These are phyloP conservation scores for Acidiella bohemica DNA, from an alignment of 495 filamentous ascomycete genomes.

Conservation along the genomic window DNA sequence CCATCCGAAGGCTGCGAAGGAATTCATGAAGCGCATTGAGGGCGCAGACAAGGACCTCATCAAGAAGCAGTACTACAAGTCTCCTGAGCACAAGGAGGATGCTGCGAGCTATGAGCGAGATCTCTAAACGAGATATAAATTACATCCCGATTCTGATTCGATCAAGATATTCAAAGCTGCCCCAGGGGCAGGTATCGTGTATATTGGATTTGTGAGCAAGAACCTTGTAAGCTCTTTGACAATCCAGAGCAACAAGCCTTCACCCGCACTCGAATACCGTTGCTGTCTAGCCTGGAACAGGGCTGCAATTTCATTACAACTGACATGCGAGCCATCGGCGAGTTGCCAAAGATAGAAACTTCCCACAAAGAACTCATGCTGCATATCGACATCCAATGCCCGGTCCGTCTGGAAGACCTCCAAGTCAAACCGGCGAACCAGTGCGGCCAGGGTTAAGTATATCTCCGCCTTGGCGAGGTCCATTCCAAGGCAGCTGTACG, in stretches of 20 bases:
- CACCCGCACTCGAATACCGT: no score
- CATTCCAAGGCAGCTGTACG: constrained; percentile 32
- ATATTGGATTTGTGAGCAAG: no score
- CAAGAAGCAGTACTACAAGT: constrained; percentile 29
- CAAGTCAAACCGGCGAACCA: constrained; percentile 31
- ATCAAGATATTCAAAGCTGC: no score
- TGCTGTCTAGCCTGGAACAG: no score
- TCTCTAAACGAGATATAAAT: no score
- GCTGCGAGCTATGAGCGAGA: background rate
- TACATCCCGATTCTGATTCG: no score
- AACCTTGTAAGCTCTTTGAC: no score
- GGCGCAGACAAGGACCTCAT: constrained; percentile 32
- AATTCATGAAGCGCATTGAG: constrained; percentile 43
- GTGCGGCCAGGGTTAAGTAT: constrained; percentile 28
- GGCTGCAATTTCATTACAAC: no score
- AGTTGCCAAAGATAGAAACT: no score
- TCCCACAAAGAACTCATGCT: constrained; percentile 17
- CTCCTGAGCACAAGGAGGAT: constrained; percentile 47
- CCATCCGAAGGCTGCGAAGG: constrained; percentile 39
- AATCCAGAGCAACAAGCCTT: no score
- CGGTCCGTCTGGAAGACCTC: constrained; percentile 30
- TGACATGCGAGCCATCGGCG: no score
- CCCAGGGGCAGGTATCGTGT: no score
- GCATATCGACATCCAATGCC: constrained; percentile 26
- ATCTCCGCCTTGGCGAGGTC: constrained; percentile 33